Evolutionary conservation across 345 rosid species (phyloP).

Genomic region (Nasturtium officinale): DNA sequence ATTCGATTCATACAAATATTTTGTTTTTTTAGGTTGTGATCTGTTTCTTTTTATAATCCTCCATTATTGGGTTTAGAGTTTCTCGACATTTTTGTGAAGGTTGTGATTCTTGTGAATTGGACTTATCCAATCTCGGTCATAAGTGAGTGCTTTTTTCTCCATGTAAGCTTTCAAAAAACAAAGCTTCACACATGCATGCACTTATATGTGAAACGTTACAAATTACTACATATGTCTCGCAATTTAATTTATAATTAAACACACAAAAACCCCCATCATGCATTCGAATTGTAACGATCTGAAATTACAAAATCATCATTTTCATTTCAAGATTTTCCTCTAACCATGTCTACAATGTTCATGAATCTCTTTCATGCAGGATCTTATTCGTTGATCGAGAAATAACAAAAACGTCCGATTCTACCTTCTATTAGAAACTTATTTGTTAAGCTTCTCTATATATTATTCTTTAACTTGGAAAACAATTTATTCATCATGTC

Average conservation of each 20-base stretch:
- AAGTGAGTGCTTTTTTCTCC: conserved; percentile 32
- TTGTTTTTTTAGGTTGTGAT: background rate
- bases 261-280: conserved; percentile 10
- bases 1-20: conserved; percentile 22
- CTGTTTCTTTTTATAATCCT: conserved; percentile 1
- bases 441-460: background rate
- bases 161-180: background rate
- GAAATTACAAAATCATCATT: background rate
- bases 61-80: conserved; percentile 25
- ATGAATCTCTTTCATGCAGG: conserved; percentile 17
- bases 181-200: too few species aligned
- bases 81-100: conserved; percentile 35
- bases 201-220: background rate
- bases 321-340: conserved; percentile 1
- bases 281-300: conserved; percentile 9
- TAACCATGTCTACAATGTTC: conserved; percentile 17
- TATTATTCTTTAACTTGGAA: background rate
- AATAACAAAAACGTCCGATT: background rate
- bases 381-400: background rate
- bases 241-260: background rate
- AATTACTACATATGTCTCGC: background rate
- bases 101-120: conserved; percentile 22
- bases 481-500: conserved; percentile 18
- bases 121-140: conserved; percentile 28
- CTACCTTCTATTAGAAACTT: background rate